Percentiles rank a stretch among this genome's conserved stretches.
Conservation (phyloP, 2,329 filamentous ascomycete genomes). For the Fusarium sp. region DNA sequence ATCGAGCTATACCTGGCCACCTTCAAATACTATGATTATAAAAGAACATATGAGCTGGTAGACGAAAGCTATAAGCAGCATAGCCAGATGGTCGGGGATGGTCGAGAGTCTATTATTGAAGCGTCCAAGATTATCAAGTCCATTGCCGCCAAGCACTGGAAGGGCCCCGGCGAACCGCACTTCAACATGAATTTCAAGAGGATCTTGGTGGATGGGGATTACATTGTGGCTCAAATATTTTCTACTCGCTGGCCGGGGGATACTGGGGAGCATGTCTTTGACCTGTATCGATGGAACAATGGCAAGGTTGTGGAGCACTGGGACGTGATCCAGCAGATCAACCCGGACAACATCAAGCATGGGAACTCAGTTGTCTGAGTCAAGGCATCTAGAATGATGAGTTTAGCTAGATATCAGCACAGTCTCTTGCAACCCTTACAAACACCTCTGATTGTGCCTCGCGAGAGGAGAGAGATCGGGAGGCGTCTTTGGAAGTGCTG, state of each 20-base stretch:
- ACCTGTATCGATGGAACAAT: constrained; percentile 4
- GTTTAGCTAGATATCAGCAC: background rate
- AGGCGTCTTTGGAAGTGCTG: background rate
- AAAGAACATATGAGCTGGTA: constrained; percentile 3
- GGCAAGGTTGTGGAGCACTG: constrained; percentile 9
- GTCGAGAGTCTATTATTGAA: constrained; percentile 4
- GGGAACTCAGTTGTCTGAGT: background rate
- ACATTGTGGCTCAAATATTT: too few relatives aligned
- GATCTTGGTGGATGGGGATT: too few relatives aligned
- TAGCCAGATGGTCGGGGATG: background rate
- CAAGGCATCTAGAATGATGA: background rate
- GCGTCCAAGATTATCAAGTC: constrained; percentile 6
- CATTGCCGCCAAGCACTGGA: constrained; percentile 3
- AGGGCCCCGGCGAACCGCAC: constrained; percentile 5
- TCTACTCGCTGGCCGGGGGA: too few relatives aligned
- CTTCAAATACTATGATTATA: constrained; percentile 8
- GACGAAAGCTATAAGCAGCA: constrained; percentile 7
- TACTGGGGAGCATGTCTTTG: constrained; percentile 7
- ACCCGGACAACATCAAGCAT: constrained; percentile 3
- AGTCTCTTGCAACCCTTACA: background rate
- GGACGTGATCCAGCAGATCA: constrained; percentile 5
- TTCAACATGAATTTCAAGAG: constrained; percentile 6
- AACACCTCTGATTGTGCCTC: background rate
- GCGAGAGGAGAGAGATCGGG: background rate
- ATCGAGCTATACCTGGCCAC: constrained; percentile 5